These are phyloP conservation scores for Aeminium ludgeri DNA, from an alignment of 495 filamentous ascomycete genomes.

Conservation along the genomic window DNA sequence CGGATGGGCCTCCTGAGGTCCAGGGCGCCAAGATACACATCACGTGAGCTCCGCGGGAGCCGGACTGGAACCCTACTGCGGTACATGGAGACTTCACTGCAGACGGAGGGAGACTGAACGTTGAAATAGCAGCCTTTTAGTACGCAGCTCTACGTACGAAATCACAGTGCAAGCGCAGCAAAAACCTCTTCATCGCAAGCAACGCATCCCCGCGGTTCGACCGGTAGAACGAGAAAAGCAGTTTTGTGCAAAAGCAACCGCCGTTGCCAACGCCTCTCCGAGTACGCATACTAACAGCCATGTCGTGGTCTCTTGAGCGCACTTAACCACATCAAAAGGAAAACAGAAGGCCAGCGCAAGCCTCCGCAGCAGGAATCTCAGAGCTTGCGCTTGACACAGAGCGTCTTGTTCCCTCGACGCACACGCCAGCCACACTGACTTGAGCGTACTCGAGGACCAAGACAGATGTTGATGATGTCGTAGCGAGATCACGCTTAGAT, in stretches of 20 bases:
- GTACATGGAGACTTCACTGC: no score
- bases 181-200: conserved; percentile 7
- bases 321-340: no score
- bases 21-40: no score
- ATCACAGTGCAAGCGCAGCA: conserved; percentile 12
- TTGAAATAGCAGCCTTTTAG: neutral
- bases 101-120: no score
- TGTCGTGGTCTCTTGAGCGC: neutral
- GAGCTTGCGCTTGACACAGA: neutral
- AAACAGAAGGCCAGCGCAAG: neutral
- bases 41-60: no score
- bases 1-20: no score
- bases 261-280: conserved; percentile 1
- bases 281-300: conserved; percentile 2
- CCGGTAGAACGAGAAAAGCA: conserved; percentile 4
- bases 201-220: conserved; percentile 2
- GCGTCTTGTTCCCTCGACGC: no score
- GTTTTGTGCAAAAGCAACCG: conserved; percentile 3
- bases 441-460: neutral
- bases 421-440: neutral
- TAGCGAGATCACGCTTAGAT: conserved; percentile 14
- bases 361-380: neutral
- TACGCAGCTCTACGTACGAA: conserved; percentile 9
- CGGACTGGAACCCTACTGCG: no score
- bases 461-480: neutral